phyloP scores from a whole-genome alignment of 345 rosid genomes.

The Eucalyptus leucophloia region DNA sequence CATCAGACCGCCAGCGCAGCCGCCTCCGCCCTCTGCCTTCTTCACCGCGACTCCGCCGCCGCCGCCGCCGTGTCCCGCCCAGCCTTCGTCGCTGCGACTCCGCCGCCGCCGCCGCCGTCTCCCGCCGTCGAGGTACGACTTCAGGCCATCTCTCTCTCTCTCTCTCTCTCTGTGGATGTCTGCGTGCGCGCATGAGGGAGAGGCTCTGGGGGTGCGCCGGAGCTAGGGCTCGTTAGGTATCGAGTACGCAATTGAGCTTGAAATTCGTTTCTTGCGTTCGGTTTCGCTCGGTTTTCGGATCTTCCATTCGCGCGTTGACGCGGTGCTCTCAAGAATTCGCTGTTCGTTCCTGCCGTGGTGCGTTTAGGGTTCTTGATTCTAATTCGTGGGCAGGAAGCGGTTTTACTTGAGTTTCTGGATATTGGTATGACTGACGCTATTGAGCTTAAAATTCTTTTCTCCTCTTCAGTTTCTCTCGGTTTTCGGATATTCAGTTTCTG shows the following conservation, averaged over 20 bases:
- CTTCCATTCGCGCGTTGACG: neutral
- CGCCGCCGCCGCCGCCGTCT: neutral
- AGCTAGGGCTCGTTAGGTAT: neutral
- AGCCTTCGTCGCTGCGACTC: neutral
- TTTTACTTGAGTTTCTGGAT: neutral
- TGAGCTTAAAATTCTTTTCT: neutral
- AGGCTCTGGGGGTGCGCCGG: neutral
- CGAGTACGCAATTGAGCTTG: neutral
- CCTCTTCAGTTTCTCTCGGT: neutral
- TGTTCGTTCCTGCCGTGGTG: neutral
- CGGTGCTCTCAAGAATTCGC: neutral
- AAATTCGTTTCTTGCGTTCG: neutral
- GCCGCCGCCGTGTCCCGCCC: neutral
- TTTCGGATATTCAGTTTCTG: neutral
- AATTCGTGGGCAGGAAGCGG: neutral
- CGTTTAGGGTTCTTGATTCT: neutral
- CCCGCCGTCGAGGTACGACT: neutral
- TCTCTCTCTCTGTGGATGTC: neutral
- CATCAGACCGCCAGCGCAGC: neutral
- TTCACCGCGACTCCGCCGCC: neutral
- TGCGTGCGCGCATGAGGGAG: neutral
- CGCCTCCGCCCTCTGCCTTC: neutral
- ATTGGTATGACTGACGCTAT: neutral
- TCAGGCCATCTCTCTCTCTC: neutral
- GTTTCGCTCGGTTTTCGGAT: neutral